A percentile compares a stretch with the other conserved stretches of the same genome.
phyloP scores from a whole-genome alignment of 2,329 filamentous ascomycete species.

The Dendrostoma leiphaemia region DNA sequence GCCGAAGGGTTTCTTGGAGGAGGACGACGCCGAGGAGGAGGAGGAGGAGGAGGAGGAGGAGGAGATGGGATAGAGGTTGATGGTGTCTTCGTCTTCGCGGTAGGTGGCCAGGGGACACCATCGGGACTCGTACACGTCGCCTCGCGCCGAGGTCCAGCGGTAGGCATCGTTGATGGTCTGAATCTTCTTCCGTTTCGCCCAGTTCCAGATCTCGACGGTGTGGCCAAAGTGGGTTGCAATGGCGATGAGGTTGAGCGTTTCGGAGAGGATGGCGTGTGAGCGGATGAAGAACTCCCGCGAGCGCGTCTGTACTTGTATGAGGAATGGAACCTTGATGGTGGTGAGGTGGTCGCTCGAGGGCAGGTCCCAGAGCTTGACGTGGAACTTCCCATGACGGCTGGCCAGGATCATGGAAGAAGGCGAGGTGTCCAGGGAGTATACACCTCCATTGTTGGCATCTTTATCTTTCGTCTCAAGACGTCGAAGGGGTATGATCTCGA shows the following conservation, averaged over 20 bases:
- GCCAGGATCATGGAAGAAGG: conserved; percentile 31
- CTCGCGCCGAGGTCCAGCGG: conserved; percentile 36
- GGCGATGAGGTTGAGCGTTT: conserved; percentile 35
- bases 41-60: too few species aligned
- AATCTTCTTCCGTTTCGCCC: conserved; percentile 36
- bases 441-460: conserved; percentile 26
- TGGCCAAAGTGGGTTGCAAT: conserved; percentile 39
- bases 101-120: conserved; percentile 36
- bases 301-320: conserved; percentile 36
- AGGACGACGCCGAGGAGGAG: too few species aligned
- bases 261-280: conserved; percentile 40
- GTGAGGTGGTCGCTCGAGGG: conserved; percentile 22
- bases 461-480: conserved; percentile 28
- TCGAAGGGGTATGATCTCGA: conserved; percentile 19
- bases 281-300: conserved; percentile 42
- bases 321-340: conserved; percentile 37
- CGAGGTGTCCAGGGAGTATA: conserved; percentile 36
- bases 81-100: conserved; percentile 27
- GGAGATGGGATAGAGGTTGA: conserved; percentile 33
- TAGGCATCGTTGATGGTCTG: conserved; percentile 36
- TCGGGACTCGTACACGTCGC: conserved; percentile 32
- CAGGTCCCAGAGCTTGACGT: conserved; percentile 28
- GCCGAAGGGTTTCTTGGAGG: conserved; percentile 35
- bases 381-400: conserved; percentile 31
- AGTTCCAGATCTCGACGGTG: conserved; percentile 38